These are phyloP conservation scores for Rhododendron williamsianum DNA, from an alignment of 148 eudicot species.

Conservation along the genomic window DNA sequence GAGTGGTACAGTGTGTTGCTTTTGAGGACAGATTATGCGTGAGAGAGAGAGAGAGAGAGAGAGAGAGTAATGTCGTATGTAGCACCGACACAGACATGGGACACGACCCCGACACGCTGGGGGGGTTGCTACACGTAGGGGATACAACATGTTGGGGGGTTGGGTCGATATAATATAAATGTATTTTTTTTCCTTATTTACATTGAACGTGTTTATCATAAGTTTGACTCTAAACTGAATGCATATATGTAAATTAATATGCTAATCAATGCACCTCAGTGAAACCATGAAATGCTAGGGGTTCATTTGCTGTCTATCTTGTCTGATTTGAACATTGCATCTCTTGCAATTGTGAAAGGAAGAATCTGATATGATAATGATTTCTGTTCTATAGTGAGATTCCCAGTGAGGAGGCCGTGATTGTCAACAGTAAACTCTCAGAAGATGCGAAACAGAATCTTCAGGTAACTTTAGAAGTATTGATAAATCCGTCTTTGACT, in stretches of 20 bases:
- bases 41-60: too few relatives aligned
- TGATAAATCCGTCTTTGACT: neutral
- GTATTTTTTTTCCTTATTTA: too few relatives aligned
- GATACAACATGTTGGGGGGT: too few relatives aligned
- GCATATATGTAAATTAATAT: neutral
- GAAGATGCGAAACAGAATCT: slow-evolving; percentile 60
- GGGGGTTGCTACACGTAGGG: too few relatives aligned
- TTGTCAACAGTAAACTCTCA: slow-evolving; percentile 41
- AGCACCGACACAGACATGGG: too few relatives aligned
- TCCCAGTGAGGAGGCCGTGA: slow-evolving; percentile 43
- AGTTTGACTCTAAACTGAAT: neutral
- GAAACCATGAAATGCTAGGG: neutral
- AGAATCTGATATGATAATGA: slow-evolving; percentile 5
- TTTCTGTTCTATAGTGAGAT: slow-evolving; percentile 35
- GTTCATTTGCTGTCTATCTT: neutral
- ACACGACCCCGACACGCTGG: too few relatives aligned
- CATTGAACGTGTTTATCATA: neutral
- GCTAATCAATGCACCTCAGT: too few relatives aligned
- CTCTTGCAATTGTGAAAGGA: neutral
- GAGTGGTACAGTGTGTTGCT: too few relatives aligned
- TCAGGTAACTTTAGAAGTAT: slow-evolving; percentile 40
- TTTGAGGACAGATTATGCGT: too few relatives aligned
- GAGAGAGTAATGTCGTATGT: too few relatives aligned
- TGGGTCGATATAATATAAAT: too few relatives aligned
- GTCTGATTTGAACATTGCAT: neutral